Percentiles rank a stretch among this genome's conserved stretches.
These are phyloP conservation scores for Linnemannia exigua DNA, from an alignment of 192 early-diverging fungal genomes.

Conservation along the genomic window DNA sequence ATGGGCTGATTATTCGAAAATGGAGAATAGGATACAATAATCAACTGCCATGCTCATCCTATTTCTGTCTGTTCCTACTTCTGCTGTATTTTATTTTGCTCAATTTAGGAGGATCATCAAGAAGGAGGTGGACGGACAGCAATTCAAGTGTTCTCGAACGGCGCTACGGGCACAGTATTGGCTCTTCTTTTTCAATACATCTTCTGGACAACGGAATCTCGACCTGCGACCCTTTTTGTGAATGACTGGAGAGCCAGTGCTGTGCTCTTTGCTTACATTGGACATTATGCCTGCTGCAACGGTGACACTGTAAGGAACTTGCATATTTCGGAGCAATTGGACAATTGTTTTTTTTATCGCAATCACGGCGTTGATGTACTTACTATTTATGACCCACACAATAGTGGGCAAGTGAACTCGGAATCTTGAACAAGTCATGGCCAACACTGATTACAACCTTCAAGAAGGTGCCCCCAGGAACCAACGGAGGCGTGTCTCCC, in stretches of 20 bases:
- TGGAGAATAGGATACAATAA: background rate
- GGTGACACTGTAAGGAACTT: slow-evolving; percentile 66
- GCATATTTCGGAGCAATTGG: too few relatives aligned
- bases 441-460: slow-evolving; percentile 89
- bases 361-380: background rate
- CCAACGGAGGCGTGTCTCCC: slow-evolving; percentile 87
- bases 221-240: slow-evolving; percentile 44
- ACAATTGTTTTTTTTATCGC: background rate
- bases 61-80: background rate
- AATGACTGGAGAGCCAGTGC: slow-evolving; percentile 46
- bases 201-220: slow-evolving; percentile 43
- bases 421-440: slow-evolving; percentile 79
- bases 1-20: background rate
- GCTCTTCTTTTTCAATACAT: slow-evolving; percentile 57
- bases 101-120: slow-evolving; percentile 57
- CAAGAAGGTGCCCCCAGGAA: slow-evolving; percentile 87
- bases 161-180: slow-evolving; percentile 59
- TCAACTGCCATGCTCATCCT: background rate
- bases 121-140: slow-evolving; percentile 62
- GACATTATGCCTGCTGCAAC: slow-evolving; percentile 70
- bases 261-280: slow-evolving; percentile 65
- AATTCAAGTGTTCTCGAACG: slow-evolving; percentile 67
- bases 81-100: background rate
- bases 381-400: background rate
- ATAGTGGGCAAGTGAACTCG: slow-evolving; percentile 92